phyloP scores from a whole-genome alignment of 495 filamentous ascomycete species.

The Articulospora tetracladia region DNA sequence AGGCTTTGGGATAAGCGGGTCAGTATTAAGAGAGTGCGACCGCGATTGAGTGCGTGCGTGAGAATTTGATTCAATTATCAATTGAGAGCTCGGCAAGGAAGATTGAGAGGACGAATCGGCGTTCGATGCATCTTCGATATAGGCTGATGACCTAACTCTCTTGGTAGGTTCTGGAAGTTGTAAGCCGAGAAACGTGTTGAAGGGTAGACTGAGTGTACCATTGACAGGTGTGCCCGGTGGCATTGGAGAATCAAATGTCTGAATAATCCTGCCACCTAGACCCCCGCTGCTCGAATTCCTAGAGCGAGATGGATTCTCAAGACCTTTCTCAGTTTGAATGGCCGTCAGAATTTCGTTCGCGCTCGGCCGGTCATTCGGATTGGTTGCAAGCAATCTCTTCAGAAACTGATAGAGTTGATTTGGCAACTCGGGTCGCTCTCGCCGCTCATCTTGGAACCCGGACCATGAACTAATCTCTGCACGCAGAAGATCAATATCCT shows the following conservation, averaged over 20 bases:
- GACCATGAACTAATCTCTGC: conserved; percentile 84
- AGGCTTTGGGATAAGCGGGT: conserved; percentile 18
- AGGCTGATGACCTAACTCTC: conserved; percentile 23
- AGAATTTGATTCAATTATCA: conserved; percentile 26
- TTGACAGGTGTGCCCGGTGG: conserved; percentile 31
- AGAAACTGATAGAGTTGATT: conserved; percentile 82
- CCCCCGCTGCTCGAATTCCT: conserved; percentile 34
- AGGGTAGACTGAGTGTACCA: conserved; percentile 22
- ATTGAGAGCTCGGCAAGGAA: conserved; percentile 20
- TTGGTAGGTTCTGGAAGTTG: conserved; percentile 17
- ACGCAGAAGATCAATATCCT: conserved; percentile 85
- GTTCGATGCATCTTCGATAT: conserved; percentile 22
- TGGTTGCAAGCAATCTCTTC: conserved; percentile 71
- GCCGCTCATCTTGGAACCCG: conserved; percentile 74
- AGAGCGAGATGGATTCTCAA: conserved; percentile 47
- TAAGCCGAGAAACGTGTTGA: conserved; percentile 16
- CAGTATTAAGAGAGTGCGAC: conserved; percentile 24
- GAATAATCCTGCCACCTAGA: conserved; percentile 42
- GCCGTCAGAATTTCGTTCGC: conserved; percentile 83
- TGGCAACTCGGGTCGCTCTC: conserved; percentile 76
- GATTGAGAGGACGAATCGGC: conserved; percentile 25
- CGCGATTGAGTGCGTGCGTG: conserved; percentile 21
- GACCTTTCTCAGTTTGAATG: conserved; percentile 66
- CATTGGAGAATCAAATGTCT: conserved; percentile 52
- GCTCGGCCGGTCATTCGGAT: conserved; percentile 73